Conservation (phyloP, 176 grass and related monocot genomes). For the Oryza nivara region DNA sequence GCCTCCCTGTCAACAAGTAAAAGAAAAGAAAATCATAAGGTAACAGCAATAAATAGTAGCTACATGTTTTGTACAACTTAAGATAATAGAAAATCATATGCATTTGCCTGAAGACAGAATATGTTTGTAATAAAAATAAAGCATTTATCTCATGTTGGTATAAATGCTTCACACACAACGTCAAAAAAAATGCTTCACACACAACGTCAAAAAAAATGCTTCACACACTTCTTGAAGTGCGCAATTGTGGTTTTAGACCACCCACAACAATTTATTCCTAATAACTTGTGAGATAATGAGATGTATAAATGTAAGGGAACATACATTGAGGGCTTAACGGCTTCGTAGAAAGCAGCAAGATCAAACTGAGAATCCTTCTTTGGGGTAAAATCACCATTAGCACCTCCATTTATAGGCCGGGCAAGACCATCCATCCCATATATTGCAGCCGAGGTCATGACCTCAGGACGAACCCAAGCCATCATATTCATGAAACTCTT, state of each 20-base stretch:
- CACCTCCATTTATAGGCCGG: conserved; percentile 36
- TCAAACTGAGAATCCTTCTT: conserved; percentile 74
- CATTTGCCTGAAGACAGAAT: conserved; percentile 12
- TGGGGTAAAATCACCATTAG: conserved; percentile 9
- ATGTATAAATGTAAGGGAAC: conserved; percentile 27
- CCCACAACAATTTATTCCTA: neutral
- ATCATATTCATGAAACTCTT: conserved; percentile 91
- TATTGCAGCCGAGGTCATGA: conserved; percentile 61
- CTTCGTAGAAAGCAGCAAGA: conserved; percentile 81
- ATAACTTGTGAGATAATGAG: neutral
- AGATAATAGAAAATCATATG: neutral
- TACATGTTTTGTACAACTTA: neutral
- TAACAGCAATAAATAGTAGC: conserved; percentile 2
- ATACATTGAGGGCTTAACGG: conserved; percentile 68
- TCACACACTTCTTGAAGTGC: neutral
- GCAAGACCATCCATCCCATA: conserved; percentile 53
- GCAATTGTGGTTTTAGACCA: conserved; percentile 12
- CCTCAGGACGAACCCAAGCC: conserved; percentile 83
- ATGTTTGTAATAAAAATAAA: conserved; percentile 2
- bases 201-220: neutral
- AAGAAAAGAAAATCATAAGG: conserved; percentile 44
- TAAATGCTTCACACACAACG: conserved; percentile 17
- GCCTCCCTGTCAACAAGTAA: conserved; percentile 43
- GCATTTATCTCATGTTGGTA: neutral
- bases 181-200: neutral